These are phyloP conservation scores for Candida tibetensis DNA, from an alignment of 805 yeast genomes.

Conservation along the genomic window DNA sequence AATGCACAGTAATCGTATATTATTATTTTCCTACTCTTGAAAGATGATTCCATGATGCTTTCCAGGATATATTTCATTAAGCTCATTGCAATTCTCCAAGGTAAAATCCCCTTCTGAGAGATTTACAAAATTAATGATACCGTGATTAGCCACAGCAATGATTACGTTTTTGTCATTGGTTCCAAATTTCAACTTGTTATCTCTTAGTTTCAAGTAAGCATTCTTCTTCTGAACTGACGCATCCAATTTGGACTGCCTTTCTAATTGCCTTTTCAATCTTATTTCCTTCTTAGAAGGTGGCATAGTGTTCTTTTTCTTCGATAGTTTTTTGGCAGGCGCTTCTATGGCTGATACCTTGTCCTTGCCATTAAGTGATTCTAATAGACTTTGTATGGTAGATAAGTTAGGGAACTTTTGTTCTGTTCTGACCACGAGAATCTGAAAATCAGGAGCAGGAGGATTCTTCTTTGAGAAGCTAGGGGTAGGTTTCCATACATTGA, in stretches of 20 bases:
- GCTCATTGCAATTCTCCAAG: slow-evolving; percentile 12
- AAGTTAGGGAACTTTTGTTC: slow-evolving; percentile 47
- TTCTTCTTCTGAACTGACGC: slow-evolving; percentile 21
- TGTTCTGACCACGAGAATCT: slow-evolving; percentile 57
- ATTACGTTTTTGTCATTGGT: slow-evolving; percentile 45
- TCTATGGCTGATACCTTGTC: slow-evolving; percentile 4
- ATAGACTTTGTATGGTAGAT: slow-evolving; percentile 35
- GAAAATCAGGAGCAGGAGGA: slow-evolving; percentile 76
- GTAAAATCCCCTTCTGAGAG: slow-evolving; percentile 52
- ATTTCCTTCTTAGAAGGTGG: slow-evolving; percentile 28
- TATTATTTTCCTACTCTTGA: background rate
- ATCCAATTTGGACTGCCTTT: slow-evolving; percentile 27
- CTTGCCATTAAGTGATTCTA: slow-evolving; percentile 16
- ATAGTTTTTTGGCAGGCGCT: background rate
- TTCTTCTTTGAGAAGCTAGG: slow-evolving; percentile 63
- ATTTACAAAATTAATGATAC: slow-evolving; percentile 65
- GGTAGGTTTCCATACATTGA: slow-evolving; percentile 82
- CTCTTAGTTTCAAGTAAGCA: slow-evolving; percentile 26
- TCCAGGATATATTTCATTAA: slow-evolving; percentile 15
- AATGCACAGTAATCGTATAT: too few relatives aligned
- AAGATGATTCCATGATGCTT: slow-evolving; percentile 19
- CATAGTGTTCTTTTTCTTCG: slow-evolving; percentile 11
- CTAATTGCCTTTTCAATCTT: slow-evolving; percentile 20
- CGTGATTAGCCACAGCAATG: slow-evolving; percentile 72
- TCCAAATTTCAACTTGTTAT: slow-evolving; percentile 52